Percentiles rank a stretch among this genome's conserved stretches.
Evolutionary conservation across 352 stramenopile species (phyloP).

Genomic region (Phytopythium kandeliae): DNA sequence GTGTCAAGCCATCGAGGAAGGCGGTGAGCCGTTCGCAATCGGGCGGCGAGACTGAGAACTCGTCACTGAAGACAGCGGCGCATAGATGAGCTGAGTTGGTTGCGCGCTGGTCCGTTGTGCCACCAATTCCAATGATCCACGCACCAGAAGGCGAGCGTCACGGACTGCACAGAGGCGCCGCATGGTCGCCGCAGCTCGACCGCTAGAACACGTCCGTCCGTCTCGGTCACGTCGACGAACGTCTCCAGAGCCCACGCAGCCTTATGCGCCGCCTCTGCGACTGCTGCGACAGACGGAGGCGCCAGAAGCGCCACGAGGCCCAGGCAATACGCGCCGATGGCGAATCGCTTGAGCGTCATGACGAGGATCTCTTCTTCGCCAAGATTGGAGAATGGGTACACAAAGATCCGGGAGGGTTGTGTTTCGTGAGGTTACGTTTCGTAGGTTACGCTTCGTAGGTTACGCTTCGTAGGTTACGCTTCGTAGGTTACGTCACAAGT

Average conservation of each 20-base stretch:
- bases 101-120: too few relatives aligned
- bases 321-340: not conserved
- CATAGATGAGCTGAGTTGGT: not conserved
- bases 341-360: too few relatives aligned
- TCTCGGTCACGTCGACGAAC: slow-evolving; percentile 13
- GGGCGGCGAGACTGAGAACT: slow-evolving; percentile 11
- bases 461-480: too few relatives aligned
- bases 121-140: too few relatives aligned
- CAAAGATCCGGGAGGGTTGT: too few relatives aligned
- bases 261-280: not conserved
- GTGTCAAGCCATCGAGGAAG: slow-evolving; percentile 4
- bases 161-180: slow-evolving; percentile 8
- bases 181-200: slow-evolving; percentile 19
- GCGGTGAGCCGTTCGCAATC: slow-evolving; percentile 13
- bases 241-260: slow-evolving; percentile 16
- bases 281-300: not conserved
- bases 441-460: too few relatives aligned
- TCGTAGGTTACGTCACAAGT: too few relatives aligned
- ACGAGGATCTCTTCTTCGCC: too few relatives aligned
- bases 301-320: not conserved
- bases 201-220: slow-evolving; percentile 3
- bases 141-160: slow-evolving; percentile 14
- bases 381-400: too few relatives aligned
- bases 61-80: slow-evolving; percentile 6
- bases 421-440: too few relatives aligned